These are phyloP conservation scores for Guyanaporus albipodus DNA, from an alignment of 768 basidiomycete species.

Conservation along the genomic window DNA sequence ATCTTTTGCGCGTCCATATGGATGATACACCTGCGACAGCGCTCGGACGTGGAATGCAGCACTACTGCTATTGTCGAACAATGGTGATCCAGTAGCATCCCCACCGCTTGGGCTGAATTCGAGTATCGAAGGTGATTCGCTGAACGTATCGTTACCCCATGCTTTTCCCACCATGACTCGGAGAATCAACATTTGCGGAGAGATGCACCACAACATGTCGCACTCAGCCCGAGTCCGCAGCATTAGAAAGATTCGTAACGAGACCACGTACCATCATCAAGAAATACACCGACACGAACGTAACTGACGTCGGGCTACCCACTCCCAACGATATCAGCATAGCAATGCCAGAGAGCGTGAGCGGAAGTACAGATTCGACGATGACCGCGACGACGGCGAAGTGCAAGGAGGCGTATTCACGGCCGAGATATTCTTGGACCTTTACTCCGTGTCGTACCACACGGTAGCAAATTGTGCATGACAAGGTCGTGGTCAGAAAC, in stretches of 20 bases:
- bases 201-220: conserved; percentile 14
- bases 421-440: conserved; percentile 4
- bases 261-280: conserved; percentile 15
- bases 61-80: no score
- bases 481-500: background rate
- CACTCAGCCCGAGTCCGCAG: background rate
- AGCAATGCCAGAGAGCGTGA: conserved; percentile 6
- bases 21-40: no score
- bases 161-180: conserved; percentile 15
- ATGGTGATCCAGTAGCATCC: no score
- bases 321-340: conserved; percentile 8
- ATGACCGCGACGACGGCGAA: conserved; percentile 12
- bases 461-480: conserved; percentile 17
- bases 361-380: conserved; percentile 13
- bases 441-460: conserved; percentile 5
- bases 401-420: conserved; percentile 5
- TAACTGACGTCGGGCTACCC: conserved; percentile 5
- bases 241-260: background rate
- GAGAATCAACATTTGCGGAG: conserved; percentile 19
- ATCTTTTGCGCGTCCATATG: no score
- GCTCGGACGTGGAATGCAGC: no score
- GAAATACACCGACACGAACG: conserved; percentile 12
- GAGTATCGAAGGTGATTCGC: background rate
- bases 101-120: background rate
- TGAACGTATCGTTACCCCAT: conserved; percentile 7